Evolutionary conservation across 306 rosid genomes (phyloP).

Genomic region (Pyrus pyrifolia): DNA sequence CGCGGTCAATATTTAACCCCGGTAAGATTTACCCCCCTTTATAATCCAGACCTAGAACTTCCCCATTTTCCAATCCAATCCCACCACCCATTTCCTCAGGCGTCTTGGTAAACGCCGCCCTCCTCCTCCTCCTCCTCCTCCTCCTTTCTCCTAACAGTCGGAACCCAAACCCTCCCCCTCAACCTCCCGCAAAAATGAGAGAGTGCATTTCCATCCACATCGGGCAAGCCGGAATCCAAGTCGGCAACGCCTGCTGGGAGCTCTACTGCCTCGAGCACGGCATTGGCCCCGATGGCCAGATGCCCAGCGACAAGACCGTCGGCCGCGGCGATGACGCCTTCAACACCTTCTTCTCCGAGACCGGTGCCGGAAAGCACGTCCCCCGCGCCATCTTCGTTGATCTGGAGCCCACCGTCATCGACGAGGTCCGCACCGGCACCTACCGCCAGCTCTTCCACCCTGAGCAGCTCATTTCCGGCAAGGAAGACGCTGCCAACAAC

Average conservation of each 20-base stretch:
- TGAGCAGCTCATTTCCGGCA: slow-evolving; percentile 85
- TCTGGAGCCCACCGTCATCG: slow-evolving; percentile 90
- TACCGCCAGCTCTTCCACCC: slow-evolving; percentile 95
- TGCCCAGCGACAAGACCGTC: slow-evolving; percentile 73
- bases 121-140: background rate
- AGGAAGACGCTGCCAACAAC: slow-evolving; percentile 90
- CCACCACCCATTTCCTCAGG: slow-evolving; percentile 14
- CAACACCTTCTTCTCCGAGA: slow-evolving; percentile 84
- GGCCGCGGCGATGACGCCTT: slow-evolving; percentile 90
- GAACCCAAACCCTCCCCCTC: background rate
- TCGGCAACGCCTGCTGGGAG: slow-evolving; percentile 83
- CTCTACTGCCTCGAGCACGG: slow-evolving; percentile 83
- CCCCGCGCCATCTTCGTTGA: slow-evolving; percentile 88
- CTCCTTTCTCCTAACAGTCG: background rate
- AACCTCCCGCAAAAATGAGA: slow-evolving; percentile 42
- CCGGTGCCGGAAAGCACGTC: slow-evolving; percentile 86
- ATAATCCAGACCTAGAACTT: background rate
- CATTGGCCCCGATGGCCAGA: slow-evolving; percentile 83
- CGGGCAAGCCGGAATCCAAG: slow-evolving; percentile 87
- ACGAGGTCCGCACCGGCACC: slow-evolving; percentile 77
- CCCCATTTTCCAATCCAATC: background rate
- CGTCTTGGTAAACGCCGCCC: slow-evolving; percentile 73
- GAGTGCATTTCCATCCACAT: slow-evolving; percentile 86
- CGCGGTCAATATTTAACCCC: slow-evolving; percentile 25
- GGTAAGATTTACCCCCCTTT: slow-evolving; percentile 18